Evolutionary conservation across 1,284 basidiomycete genomes (phyloP).

Genomic region (Cryptococcus maquisensis): DNA sequence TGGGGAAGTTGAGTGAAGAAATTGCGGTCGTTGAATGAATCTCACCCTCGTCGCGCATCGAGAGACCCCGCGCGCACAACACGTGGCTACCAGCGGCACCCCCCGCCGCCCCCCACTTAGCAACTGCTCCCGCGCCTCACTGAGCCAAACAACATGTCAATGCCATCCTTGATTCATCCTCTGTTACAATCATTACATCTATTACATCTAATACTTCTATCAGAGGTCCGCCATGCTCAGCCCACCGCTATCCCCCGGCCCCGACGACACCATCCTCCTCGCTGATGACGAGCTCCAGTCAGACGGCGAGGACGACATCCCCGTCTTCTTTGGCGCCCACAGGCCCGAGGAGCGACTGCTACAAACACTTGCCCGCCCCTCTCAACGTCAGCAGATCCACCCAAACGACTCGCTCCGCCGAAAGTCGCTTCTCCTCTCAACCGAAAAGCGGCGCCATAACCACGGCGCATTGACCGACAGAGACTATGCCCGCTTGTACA

Average conservation of each 20-base stretch:
- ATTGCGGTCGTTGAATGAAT: not conserved
- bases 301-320: slow-evolving; percentile 27
- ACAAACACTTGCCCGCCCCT: slow-evolving; percentile 13
- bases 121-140: not conserved
- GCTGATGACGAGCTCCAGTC: slow-evolving; percentile 5
- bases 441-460: not conserved
- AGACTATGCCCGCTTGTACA: not conserved
- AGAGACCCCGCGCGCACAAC: not conserved
- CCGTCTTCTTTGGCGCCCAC: slow-evolving; percentile 36
- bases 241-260: not conserved
- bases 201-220: not conserved
- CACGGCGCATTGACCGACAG: not conserved
- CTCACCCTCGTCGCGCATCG: not conserved
- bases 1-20: slow-evolving; percentile 6
- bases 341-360: slow-evolving; percentile 22
- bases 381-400: not conserved
- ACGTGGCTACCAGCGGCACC: not conserved
- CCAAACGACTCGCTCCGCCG: slow-evolving; percentile 12
- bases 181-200: not conserved
- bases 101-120: not conserved
- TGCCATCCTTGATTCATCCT: not conserved
- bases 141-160: not conserved
- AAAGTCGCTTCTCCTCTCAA: slow-evolving; percentile 8
- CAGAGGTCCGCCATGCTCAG: not conserved
- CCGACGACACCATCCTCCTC: not conserved